A percentile compares a stretch with the other conserved stretches of the same genome.
Evolutionary conservation across 352 stramenopile species (phyloP).

Genomic region (Phytophthora sojae): DNA sequence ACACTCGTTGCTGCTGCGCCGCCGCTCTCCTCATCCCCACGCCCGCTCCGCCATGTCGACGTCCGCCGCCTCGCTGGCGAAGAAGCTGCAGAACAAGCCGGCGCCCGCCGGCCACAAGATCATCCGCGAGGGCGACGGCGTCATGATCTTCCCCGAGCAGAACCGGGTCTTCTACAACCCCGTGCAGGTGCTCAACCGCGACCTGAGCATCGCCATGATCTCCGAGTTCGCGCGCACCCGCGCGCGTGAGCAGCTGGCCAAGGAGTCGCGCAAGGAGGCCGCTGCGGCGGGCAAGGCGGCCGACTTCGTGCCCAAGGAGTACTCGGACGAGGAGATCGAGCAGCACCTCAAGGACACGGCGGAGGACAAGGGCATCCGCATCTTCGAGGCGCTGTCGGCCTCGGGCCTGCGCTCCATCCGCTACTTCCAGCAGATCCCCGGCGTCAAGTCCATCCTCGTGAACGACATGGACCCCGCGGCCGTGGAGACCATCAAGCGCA

Average conservation of each 20-base stretch:
- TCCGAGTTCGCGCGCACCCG: conserved; percentile 95
- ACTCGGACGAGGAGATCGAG: conserved; percentile 81
- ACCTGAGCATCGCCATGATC: conserved; percentile 99
- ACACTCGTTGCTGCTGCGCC: conserved; percentile 1
- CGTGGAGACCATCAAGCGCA: conserved; percentile 95
- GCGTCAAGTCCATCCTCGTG: conserved; percentile 97
- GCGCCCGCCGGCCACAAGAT: conserved; percentile 81
- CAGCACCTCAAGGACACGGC: conserved; percentile 64
- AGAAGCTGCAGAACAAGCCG: conserved; percentile 69
- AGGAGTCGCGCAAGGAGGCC: conserved; percentile 73
- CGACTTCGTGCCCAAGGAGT: conserved; percentile 56
- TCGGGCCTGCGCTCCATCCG: conserved; percentile 98
- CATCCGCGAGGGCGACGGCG: conserved; percentile 90
- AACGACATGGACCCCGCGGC: conserved; percentile 99
- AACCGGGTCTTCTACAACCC: conserved; percentile 96
- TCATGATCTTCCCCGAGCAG: conserved; percentile 91
- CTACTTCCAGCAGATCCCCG: conserved; percentile 99
- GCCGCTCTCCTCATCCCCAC: not conserved
- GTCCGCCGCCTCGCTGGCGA: conserved; percentile 59
- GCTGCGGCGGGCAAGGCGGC: conserved; percentile 39
- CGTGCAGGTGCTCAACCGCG: conserved; percentile 98
- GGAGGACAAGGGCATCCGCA: conserved; percentile 91
- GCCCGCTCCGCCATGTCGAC: conserved; percentile 40
- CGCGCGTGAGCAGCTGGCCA: conserved; percentile 72
- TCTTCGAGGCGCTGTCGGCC: conserved; percentile 98